Conservation (phyloP, 768 basidiomycete genomes). For the Serendipita sp. region DNA sequence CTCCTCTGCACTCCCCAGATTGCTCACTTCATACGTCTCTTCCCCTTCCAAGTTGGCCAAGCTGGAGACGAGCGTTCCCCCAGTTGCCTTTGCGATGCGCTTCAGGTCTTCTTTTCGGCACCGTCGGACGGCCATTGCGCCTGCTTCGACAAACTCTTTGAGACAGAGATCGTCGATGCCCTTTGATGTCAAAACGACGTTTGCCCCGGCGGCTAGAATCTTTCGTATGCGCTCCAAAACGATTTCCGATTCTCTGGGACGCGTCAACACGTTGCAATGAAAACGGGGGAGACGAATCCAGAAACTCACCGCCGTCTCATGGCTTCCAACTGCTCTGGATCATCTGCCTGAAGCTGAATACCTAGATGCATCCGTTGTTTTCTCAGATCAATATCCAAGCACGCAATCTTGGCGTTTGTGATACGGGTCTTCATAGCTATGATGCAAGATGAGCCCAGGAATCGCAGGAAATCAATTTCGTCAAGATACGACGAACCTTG, state of each 20-base stretch:
- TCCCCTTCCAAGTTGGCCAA: conserved; percentile 95
- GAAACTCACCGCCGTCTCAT: conserved; percentile 70
- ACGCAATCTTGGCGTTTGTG: conserved; percentile 88
- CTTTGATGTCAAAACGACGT: conserved; percentile 93
- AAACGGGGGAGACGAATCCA: neutral
- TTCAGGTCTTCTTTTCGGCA: conserved; percentile 97
- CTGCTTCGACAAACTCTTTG: conserved; percentile 98
- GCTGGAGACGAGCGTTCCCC: conserved; percentile 82
- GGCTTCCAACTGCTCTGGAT: conserved; percentile 90
- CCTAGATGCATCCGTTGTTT: conserved; percentile 97
- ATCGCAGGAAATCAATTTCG: no score
- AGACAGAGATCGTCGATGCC: conserved; percentile 96
- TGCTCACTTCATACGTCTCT: conserved; percentile 87
- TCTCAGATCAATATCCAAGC: conserved; percentile 93
- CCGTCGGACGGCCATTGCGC: conserved; percentile 94
- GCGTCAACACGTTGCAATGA: conserved; percentile 3
- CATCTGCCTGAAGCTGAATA: conserved; percentile 91
- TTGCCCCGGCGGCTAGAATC: conserved; percentile 89
- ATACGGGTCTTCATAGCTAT: conserved; percentile 96
- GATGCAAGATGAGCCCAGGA: neutral
- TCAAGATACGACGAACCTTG: conserved; percentile 56
- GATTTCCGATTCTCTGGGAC: conserved; percentile 55
- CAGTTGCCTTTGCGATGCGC: conserved; percentile 93
- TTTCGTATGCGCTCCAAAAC: conserved; percentile 91
- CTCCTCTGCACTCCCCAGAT: conserved; percentile 86